Percentiles rank a stretch among this genome's conserved stretches.
phyloP scores from a whole-genome alignment of 768 basidiomycete genomes.

The Candolleomyces eurysporus region DNA sequence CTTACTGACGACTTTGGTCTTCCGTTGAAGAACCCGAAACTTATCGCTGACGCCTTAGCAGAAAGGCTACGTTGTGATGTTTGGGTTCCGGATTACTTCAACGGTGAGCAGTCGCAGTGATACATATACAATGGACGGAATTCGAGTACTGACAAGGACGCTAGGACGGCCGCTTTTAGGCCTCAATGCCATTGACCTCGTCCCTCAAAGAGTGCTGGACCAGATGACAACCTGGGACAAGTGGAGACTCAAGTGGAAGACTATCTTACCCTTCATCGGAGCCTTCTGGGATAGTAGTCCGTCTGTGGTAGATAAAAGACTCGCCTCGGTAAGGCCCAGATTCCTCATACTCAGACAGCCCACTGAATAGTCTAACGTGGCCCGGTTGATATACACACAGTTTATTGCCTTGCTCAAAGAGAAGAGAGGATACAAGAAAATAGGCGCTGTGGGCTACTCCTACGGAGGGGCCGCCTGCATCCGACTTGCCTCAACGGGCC shows the following conservation, averaged over 20 bases:
- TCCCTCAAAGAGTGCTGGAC: constrained; percentile 32
- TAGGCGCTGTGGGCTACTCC: constrained; percentile 44
- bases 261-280: constrained; percentile 24
- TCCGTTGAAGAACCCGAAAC: constrained; percentile 48
- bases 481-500: constrained; percentile 33
- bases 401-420: constrained; percentile 31
- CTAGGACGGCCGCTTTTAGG: constrained; percentile 1
- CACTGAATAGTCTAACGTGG: background rate
- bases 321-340: constrained; percentile 15
- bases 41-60: constrained; percentile 56
- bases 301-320: constrained; percentile 27
- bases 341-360: background rate
- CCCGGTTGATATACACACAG: constrained; percentile 14
- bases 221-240: constrained; percentile 27
- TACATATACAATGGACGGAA: background rate
- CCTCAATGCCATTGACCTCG: background rate
- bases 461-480: constrained; percentile 39
- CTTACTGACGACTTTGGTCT: constrained; percentile 60
- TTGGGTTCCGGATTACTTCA: constrained; percentile 64
- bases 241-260: constrained; percentile 25
- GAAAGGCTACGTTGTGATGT: constrained; percentile 53
- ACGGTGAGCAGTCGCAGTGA: constrained; percentile 30
- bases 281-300: constrained; percentile 28
- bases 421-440: constrained; percentile 36
- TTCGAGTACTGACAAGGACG: background rate